Evolutionary conservation across 176 grass and related monocot genomes (phyloP).

Genomic region (Triticum urartu): DNA sequence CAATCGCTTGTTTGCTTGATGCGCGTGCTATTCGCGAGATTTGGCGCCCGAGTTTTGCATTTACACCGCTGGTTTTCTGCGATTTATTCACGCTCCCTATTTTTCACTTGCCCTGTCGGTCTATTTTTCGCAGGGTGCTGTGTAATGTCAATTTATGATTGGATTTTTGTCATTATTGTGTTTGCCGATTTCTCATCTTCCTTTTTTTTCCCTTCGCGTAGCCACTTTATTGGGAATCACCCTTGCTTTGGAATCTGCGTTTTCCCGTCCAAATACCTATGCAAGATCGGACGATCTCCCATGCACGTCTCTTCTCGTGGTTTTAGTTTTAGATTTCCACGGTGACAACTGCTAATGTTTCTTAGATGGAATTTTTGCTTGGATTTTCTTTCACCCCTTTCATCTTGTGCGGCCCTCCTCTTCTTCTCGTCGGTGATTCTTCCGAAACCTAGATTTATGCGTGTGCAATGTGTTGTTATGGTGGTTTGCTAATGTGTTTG

Average conservation of each 20-base stretch:
- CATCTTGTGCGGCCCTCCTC: background rate
- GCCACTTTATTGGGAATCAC: background rate
- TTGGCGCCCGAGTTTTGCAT: conserved; percentile 17
- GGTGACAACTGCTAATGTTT: background rate
- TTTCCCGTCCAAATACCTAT: background rate
- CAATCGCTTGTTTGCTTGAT: background rate
- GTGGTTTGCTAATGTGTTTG: background rate
- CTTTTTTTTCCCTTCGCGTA: background rate
- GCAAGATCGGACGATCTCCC: background rate
- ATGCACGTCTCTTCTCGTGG: background rate
- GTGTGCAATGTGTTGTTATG: background rate
- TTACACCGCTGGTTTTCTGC: background rate
- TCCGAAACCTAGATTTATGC: background rate
- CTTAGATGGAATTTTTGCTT: background rate
- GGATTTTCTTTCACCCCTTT: background rate
- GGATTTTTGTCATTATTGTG: background rate
- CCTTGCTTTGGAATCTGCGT: background rate
- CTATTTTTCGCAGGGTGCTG: background rate
- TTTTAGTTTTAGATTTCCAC: background rate
- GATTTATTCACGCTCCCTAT: background rate
- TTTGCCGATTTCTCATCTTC: background rate
- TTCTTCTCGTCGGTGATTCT: background rate
- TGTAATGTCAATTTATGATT: conserved; percentile 40
- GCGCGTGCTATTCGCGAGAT: background rate
- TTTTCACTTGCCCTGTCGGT: background rate